These are phyloP conservation scores for Tuber umbilicatum DNA, from an alignment of 495 filamentous ascomycete species.

Conservation along the genomic window DNA sequence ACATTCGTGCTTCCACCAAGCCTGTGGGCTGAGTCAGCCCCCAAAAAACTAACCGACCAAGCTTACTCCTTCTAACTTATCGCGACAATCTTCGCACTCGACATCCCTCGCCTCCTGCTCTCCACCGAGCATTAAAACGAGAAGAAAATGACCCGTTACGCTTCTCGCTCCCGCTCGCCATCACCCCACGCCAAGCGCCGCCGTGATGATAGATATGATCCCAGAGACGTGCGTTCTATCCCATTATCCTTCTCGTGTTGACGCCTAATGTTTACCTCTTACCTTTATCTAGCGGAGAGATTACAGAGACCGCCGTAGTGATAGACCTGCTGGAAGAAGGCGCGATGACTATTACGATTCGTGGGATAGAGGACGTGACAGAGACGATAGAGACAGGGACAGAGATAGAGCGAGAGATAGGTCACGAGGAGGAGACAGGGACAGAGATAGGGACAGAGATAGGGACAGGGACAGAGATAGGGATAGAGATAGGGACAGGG, in stretches of 20 bases:
- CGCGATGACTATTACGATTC: constrained; percentile 56
- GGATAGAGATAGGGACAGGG: constrained; percentile 55
- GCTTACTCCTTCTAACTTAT: not conserved
- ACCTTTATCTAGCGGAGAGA: constrained; percentile 36
- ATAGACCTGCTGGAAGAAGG: constrained; percentile 51
- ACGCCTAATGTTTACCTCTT: constrained; percentile 26
- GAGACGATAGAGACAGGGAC: constrained; percentile 49
- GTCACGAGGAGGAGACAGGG: constrained; percentile 51
- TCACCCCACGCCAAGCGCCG: constrained; percentile 35
- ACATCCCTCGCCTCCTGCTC: not conserved
- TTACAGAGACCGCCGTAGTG: constrained; percentile 41
- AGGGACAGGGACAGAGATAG: constrained; percentile 55
- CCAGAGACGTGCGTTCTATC: constrained; percentile 30
- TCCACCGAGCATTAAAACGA: constrained; percentile 11
- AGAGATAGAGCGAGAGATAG: constrained; percentile 53
- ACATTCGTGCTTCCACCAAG: not conserved
- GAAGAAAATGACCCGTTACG: constrained; percentile 31
- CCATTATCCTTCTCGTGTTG: constrained; percentile 7
- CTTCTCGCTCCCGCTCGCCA: constrained; percentile 40
- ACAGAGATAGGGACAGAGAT: constrained; percentile 55
- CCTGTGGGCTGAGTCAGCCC: not conserved
- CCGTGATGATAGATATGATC: constrained; percentile 41
- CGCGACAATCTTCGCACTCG: constrained; percentile 9
- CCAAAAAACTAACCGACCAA: not conserved
- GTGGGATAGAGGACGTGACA: constrained; percentile 56